Base-by-base conservation (phyloP, 805 yeast genomes). In the Ogataea ramenticola region DNA sequence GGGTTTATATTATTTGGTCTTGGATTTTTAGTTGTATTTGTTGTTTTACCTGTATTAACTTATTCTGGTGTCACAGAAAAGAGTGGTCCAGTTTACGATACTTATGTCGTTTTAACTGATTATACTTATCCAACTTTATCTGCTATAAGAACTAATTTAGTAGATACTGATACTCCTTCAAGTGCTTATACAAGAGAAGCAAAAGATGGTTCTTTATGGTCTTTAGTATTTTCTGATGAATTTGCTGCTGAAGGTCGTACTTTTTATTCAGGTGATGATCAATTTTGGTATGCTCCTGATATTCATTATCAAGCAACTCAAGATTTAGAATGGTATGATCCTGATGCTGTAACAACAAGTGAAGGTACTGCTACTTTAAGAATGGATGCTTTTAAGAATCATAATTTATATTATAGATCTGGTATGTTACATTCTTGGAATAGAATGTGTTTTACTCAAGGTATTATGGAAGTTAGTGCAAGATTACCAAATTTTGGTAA, bases 351-450 rank as follows among this genome's bases (percentile, higher is more conserved):
- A 2, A 71, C 77, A 17, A 87, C 95, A 0, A 68, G 60, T 6
- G 74, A 80, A 49, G 95, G 95, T 42, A 68, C 83, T 10, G 62
- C 86, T 45, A 65, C 69, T 43, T 55, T 86, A 17, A 68, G 78
- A 41, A 63, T 87, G 75, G 95, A 86, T 55, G 91, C 95, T 2
- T 80, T 65, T 60, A 66, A 74, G 53, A 82, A 81, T 58, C 91
- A 86, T 62, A 70, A 77, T 52, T 66, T 87, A 52, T 77, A 71
- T 58, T 86, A 86, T 65, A 75, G 95, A 50, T 82, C 90, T 1
- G 95, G 87, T 15, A 86, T 86, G 95, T 56, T 87, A n/a, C 95
- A 86, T 65, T 69, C 81, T 34, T 87, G 96, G 96, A 86, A 86
- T 62, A 79, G 81, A 62, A 51, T 86, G 51, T 86, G 96, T 57